Evolutionary conservation across 352 stramenopile species (phyloP).

Genomic region (Globisporangium irregulare): DNA sequence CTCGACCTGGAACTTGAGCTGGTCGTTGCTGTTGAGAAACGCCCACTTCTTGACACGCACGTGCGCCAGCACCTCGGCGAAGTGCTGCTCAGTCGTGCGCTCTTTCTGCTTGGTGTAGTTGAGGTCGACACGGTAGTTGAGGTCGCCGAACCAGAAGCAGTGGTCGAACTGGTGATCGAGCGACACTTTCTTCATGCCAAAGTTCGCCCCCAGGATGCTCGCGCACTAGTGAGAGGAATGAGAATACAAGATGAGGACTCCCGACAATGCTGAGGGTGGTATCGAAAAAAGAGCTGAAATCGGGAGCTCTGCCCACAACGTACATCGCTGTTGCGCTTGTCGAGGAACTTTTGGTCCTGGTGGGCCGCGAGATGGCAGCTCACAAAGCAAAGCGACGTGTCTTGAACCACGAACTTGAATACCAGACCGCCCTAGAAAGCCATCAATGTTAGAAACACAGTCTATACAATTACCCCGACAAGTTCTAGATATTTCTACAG

Average conservation of each 20-base stretch:
- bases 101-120: slow-evolving; percentile 45
- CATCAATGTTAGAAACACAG: neutral
- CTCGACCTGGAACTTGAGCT: slow-evolving; percentile 69
- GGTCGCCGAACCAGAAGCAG: slow-evolving; percentile 84
- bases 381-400: slow-evolving; percentile 82
- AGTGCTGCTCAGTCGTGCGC: slow-evolving; percentile 65
- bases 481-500: neutral
- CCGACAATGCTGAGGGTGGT: neutral
- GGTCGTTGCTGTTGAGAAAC: slow-evolving; percentile 68
- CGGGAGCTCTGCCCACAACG: neutral
- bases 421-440: slow-evolving; percentile 58
- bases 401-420: slow-evolving; percentile 71
- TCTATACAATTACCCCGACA: neutral
- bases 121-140: slow-evolving; percentile 86
- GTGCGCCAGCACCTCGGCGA: slow-evolving; percentile 53
- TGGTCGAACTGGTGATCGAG: slow-evolving; percentile 84
- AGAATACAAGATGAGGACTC: slow-evolving; percentile 3
- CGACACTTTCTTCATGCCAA: slow-evolving; percentile 64
- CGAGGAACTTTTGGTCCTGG: slow-evolving; percentile 82
- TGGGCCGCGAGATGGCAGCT: slow-evolving; percentile 85
- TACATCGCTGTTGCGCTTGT: slow-evolving; percentile 85
- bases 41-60: slow-evolving; percentile 64
- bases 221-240: slow-evolving; percentile 38
- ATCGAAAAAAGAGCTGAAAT: neutral
- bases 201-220: slow-evolving; percentile 65